A percentile compares a stretch with the other conserved stretches of the same genome.
These are phyloP conservation scores for Mucor racemosus DNA, from an alignment of 371 early-diverging fungal species.

Conservation along the genomic window DNA sequence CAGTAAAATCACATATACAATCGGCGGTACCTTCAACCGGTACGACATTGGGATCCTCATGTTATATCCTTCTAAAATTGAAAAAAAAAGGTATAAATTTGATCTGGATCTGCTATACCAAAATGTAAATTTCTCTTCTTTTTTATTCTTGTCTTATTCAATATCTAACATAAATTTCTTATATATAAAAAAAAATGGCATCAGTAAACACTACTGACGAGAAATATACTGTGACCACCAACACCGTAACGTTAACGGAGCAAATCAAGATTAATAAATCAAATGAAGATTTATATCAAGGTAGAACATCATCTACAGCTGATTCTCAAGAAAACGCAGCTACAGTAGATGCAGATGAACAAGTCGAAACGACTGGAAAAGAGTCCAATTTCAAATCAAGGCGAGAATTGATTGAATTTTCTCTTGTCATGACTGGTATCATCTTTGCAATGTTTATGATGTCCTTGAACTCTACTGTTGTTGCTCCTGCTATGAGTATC, in stretches of 20 bases:
- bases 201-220: conserved; percentile 4
- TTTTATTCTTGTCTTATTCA: neutral
- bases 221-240: neutral
- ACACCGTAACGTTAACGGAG: neutral
- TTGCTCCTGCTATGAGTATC: conserved; percentile 69
- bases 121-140: neutral
- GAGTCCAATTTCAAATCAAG: conserved; percentile 7
- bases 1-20: neutral
- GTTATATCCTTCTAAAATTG: neutral
- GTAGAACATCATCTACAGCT: conserved; percentile 2
- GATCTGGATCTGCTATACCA: conserved; percentile 4
- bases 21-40: conserved; percentile 15
- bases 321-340: conserved; percentile 10
- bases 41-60: conserved; percentile 12
- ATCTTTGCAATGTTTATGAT: conserved; percentile 71
- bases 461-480: conserved; percentile 77
- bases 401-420: conserved; percentile 11
- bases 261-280: neutral
- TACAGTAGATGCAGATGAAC: neutral
- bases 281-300: conserved; percentile 17
- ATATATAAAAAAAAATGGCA: neutral
- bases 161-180: neutral
- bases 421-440: conserved; percentile 30
- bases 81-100: neutral
- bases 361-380: neutral